phyloP scores from a whole-genome alignment of 2,329 filamentous ascomycete species.

The Penicillium sp. region DNA sequence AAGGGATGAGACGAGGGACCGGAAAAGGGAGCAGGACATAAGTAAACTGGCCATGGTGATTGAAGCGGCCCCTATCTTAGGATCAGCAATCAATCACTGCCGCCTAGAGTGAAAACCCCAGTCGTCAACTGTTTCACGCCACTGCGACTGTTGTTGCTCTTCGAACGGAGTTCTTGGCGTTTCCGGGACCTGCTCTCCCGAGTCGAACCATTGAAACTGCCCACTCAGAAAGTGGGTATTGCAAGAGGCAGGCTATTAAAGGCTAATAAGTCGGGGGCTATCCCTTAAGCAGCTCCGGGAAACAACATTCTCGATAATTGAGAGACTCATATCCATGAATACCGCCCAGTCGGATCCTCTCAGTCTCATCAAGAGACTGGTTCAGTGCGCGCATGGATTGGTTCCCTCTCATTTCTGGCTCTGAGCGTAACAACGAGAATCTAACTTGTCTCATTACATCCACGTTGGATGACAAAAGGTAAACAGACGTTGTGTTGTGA shows the following conservation, averaged over 20 bases:
- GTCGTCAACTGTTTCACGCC: not conserved
- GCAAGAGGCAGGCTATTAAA: not conserved
- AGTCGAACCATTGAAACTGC: slow-evolving; percentile 10
- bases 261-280: not conserved
- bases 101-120: not conserved
- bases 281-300: not conserved
- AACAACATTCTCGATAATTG: not conserved
- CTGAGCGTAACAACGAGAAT: not conserved
- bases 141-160: slow-evolving; percentile 5
- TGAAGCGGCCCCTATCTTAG: slow-evolving; percentile 6
- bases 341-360: not conserved
- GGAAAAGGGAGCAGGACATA: not conserved
- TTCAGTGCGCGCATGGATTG: not conserved
- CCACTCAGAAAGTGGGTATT: not conserved
- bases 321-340: not conserved
- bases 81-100: slow-evolving; percentile 1
- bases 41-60: slow-evolving; percentile 15
- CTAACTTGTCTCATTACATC: not conserved
- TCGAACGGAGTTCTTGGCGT: slow-evolving; percentile 11
- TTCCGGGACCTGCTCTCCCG: slow-evolving; percentile 14
- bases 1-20: not conserved
- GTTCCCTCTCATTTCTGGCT: not conserved
- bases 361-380: not conserved
- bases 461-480: not conserved
- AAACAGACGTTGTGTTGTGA: not conserved